Percentiles rank a stretch among this genome's conserved stretches.
phyloP scores from a whole-genome alignment of 2,329 filamentous ascomycete species.

The Xylaria sp. region DNA sequence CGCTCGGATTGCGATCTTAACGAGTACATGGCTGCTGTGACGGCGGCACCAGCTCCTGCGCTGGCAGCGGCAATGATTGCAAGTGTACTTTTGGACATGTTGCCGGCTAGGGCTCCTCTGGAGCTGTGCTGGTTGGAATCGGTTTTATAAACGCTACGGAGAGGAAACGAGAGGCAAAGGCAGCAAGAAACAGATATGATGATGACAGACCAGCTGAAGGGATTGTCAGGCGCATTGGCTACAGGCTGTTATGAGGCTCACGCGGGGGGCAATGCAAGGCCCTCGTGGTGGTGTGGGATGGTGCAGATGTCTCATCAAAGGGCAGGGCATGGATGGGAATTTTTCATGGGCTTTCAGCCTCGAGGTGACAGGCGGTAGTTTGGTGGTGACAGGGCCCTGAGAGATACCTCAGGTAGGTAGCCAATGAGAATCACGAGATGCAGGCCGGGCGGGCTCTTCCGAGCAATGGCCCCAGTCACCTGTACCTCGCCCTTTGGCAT shows the following conservation, averaged over 20 bases:
- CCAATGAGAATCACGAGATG: constrained; percentile 13
- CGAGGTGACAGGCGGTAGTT: constrained; percentile 15
- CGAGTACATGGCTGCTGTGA: constrained; percentile 72
- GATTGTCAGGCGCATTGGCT: constrained; percentile 34
- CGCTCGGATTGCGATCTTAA: constrained; percentile 51
- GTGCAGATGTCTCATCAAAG: constrained; percentile 28
- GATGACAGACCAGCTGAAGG: constrained; percentile 25
- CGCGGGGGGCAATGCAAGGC: constrained; percentile 34
- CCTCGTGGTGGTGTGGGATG: constrained; percentile 40
- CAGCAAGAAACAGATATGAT: constrained; percentile 5
- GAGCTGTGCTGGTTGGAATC: constrained; percentile 22
- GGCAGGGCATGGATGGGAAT: constrained; percentile 10
- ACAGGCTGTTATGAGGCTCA: constrained; percentile 38
- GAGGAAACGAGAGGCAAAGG: not conserved
- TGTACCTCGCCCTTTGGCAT: no score
- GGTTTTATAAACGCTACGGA: constrained; percentile 32
- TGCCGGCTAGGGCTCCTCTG: constrained; percentile 36
- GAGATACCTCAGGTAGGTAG: no score
- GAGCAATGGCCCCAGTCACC: not conserved
- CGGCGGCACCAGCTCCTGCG: constrained; percentile 76
- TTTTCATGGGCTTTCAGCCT: constrained; percentile 32
- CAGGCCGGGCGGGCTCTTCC: constrained; percentile 9
- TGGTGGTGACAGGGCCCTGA: constrained; percentile 1
- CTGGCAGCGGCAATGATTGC: constrained; percentile 77
- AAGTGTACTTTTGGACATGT: constrained; percentile 80